phyloP scores from a whole-genome alignment of 495 filamentous ascomycete species.

The Astrocystis sublimbata region DNA sequence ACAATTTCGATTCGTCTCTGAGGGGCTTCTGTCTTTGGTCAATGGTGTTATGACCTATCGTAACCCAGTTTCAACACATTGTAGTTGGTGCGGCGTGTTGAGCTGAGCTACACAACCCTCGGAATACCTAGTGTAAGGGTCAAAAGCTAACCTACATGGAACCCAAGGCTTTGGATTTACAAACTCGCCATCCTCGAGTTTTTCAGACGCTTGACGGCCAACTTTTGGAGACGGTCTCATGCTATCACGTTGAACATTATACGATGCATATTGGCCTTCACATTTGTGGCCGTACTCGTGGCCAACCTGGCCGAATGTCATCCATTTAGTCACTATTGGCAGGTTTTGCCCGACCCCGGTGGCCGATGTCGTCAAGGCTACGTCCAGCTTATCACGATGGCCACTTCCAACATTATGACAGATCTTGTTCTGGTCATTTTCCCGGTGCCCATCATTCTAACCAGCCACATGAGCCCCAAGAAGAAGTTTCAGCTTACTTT shows the following conservation, averaged over 20 bases:
- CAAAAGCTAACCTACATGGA: constrained; percentile 21
- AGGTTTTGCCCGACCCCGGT: constrained; percentile 85
- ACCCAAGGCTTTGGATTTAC: constrained; percentile 78
- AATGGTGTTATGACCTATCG: not conserved
- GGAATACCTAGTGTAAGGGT: not conserved
- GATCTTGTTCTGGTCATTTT: constrained; percentile 85
- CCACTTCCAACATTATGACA: constrained; percentile 78
- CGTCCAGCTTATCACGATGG: constrained; percentile 85
- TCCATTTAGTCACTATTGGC: constrained; percentile 85
- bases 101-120: not conserved
- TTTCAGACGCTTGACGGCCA: constrained; percentile 71
- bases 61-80: not conserved
- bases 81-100: too few species aligned
- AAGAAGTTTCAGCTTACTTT: constrained; percentile 65
- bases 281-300: constrained; percentile 77
- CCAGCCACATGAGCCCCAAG: constrained; percentile 66
- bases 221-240: constrained; percentile 70
- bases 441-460: constrained; percentile 81
- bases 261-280: constrained; percentile 69
- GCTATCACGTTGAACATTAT: constrained; percentile 66
- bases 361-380: constrained; percentile 80
- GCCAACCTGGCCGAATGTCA: constrained; percentile 82
- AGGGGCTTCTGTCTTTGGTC: not conserved
- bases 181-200: constrained; percentile 92
- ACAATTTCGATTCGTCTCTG: not conserved